Conservation (phyloP, 2,329 filamentous ascomycete genomes). For the Trichoderma aggressivum region DNA sequence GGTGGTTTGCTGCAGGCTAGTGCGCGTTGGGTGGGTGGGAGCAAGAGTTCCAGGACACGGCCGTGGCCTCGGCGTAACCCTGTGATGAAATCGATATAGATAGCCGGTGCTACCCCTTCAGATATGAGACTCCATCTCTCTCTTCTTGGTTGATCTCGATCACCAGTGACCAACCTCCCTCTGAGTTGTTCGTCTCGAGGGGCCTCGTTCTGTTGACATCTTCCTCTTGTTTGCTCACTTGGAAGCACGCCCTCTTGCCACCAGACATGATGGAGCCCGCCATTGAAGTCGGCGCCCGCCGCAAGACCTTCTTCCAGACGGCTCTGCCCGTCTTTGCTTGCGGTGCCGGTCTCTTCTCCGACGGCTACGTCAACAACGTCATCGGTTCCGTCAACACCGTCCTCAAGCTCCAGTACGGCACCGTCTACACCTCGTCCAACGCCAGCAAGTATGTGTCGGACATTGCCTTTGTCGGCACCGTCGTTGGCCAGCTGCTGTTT, state of each 20-base stretch:
- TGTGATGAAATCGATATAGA: slow-evolving; percentile 3
- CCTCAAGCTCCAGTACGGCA: slow-evolving; percentile 64
- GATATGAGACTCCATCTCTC: not conserved
- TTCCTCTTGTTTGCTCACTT: not conserved
- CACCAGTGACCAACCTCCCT: not conserved
- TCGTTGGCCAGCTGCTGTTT: slow-evolving; percentile 77
- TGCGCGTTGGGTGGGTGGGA: not conserved
- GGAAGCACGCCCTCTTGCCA: not conserved
- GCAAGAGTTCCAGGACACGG: not conserved
- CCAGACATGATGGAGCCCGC: slow-evolving; percentile 8
- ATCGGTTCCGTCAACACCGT: slow-evolving; percentile 86
- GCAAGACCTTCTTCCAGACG: slow-evolving; percentile 24
- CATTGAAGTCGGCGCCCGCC: slow-evolving; percentile 15
- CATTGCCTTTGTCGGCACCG: slow-evolving; percentile 84
- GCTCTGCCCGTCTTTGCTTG: slow-evolving; percentile 74
- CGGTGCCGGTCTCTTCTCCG: slow-evolving; percentile 84
- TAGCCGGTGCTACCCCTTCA: slow-evolving; percentile 15
- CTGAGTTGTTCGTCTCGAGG: not conserved
- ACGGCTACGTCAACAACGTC: slow-evolving; percentile 89
- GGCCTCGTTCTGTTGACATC: not conserved
- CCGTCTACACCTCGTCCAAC: slow-evolving; percentile 63
- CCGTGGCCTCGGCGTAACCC: not conserved
- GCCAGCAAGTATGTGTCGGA: slow-evolving; percentile 73
- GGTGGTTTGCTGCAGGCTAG: slow-evolving; percentile 2
- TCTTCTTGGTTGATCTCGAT: not conserved